Conservation (phyloP, 176 grass and related monocot genomes). For the Poa annua region DNA sequence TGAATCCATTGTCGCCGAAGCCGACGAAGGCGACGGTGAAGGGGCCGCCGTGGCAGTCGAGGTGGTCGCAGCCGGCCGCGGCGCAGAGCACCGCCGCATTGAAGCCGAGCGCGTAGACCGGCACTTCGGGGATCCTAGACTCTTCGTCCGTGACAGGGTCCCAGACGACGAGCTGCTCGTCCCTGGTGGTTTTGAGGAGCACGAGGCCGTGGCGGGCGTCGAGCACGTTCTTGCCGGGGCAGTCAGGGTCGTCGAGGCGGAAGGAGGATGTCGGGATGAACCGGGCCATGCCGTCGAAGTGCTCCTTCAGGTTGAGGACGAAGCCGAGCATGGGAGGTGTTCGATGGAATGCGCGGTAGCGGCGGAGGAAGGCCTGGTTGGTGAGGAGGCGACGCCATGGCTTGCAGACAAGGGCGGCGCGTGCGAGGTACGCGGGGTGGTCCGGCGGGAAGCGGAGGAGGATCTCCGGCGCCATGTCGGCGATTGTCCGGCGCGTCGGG, state of each 20-base stretch:
- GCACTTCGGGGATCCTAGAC: background rate
- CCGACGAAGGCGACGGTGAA: conserved; percentile 27
- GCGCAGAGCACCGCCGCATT: conserved; percentile 35
- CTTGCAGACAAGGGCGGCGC: conserved; percentile 30
- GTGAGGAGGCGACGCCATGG: conserved; percentile 13
- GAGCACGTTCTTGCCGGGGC: background rate
- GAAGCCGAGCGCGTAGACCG: background rate
- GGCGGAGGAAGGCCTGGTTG: background rate
- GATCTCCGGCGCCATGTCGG: conserved; percentile 26
- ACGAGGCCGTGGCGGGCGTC: conserved; percentile 46
- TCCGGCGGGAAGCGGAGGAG: conserved; percentile 31
- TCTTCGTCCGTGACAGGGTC: conserved; percentile 11
- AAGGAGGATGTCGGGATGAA: conserved; percentile 36
- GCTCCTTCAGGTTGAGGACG: conserved; percentile 24
- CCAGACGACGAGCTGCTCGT: background rate
- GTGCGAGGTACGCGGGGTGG: conserved; percentile 7
- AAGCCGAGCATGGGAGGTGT: conserved; percentile 31
- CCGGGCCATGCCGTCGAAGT: background rate
- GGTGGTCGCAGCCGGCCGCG: conserved; percentile 39
- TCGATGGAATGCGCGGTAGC: conserved; percentile 26
- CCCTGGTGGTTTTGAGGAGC: background rate
- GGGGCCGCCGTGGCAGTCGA: conserved; percentile 31
- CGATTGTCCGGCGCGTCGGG: background rate
- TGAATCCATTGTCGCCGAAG: background rate
- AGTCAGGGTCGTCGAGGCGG: background rate